A percentile compares a stretch with the other conserved stretches of the same genome.
Evolutionary conservation across 2,329 filamentous ascomycete genomes (phyloP).

Genomic region (Paecilomyces niveus): DNA sequence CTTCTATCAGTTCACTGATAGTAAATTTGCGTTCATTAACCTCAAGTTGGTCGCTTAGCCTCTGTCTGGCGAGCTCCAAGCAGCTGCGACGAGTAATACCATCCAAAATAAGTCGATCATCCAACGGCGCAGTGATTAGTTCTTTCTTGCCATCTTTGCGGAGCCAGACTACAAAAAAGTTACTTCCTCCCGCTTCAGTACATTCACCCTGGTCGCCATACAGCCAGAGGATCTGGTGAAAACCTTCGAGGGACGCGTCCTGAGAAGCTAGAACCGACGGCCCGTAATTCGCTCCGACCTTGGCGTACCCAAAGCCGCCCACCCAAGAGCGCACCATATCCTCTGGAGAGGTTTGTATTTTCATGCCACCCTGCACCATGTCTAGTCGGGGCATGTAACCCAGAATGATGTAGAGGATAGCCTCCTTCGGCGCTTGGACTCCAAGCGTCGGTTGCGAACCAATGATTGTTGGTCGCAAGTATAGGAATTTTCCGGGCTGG

Average conservation of each 20-base stretch:
- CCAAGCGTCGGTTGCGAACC: conserved; percentile 74
- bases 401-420: conserved; percentile 79
- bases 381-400: conserved; percentile 35
- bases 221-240: conserved; percentile 89
- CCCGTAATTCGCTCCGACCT: conserved; percentile 90
- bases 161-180: conserved; percentile 81
- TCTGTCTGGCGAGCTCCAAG: conserved; percentile 61
- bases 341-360: conserved; percentile 65
- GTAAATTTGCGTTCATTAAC: conserved; percentile 77
- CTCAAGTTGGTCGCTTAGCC: conserved; percentile 55
- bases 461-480: conserved; percentile 82
- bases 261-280: conserved; percentile 71
- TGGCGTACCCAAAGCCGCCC: conserved; percentile 85
- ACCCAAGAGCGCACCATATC: conserved; percentile 89
- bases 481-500: conserved; percentile 66
- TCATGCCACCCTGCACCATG: too few species aligned
- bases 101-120: conserved; percentile 76
- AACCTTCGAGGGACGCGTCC: conserved; percentile 66
- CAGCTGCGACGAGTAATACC: conserved; percentile 81
- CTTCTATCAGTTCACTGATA: conserved; percentile 69
- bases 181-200: conserved; percentile 85
- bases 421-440: conserved; percentile 70
- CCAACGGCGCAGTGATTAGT: conserved; percentile 76
- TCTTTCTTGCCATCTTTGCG: conserved; percentile 53
- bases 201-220: conserved; percentile 71